Base-by-base conservation (phyloP, 192 early-diverging fungal species). In the Allomyces macrogynus region DNA sequence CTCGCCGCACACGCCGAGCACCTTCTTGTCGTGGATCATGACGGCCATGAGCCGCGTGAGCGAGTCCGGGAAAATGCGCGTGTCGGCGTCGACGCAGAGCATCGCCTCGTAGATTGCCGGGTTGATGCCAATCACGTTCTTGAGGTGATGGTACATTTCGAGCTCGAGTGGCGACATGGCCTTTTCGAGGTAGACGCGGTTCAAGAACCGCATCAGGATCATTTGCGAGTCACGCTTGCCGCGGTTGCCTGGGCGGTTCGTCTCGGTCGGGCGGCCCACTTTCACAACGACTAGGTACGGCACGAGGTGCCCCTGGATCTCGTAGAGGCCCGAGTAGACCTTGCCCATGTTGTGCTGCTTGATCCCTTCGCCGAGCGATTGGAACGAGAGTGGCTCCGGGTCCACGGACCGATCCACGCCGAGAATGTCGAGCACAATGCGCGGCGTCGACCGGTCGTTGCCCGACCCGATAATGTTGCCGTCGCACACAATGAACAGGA, bases 201-300 rank as follows among this genome's bases (percentile, higher is more conserved):
- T 91, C 57, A 97, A 74, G 79, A 95, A 97, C 62, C 82, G 79
- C 86, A 97, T 97, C 63, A 93, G 74, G 63, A 95, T 82, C 69
- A 97, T 79, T 76, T 97, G 95, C 44, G 95, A 96, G 76, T 97
- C 95, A 63, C 95, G 91, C 75, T 97, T 97, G 67, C 95, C 95
- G 64, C 93, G 80, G 74, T 97, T 97, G 27, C 95, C 95, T 24
- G 93, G 92, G n/a, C 85, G 81, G 49, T 76, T 78, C 24, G 84
- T 79, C 72, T 97, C 93, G 26, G 76, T 79, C 0, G 88, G 89
- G 69, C 86, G 87, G 68, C 95, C 95, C 44, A 89, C 84, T 72
- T 97, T 97, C 68, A 83, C 93, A 8, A 95, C 86, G 7, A 97
- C 91, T 62, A 97, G 82, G 68, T 91, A 95, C 0, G 94, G 94